Evolutionary conservation across 306 rosid genomes (phyloP).

Genomic region (Fragaria iinumae): DNA sequence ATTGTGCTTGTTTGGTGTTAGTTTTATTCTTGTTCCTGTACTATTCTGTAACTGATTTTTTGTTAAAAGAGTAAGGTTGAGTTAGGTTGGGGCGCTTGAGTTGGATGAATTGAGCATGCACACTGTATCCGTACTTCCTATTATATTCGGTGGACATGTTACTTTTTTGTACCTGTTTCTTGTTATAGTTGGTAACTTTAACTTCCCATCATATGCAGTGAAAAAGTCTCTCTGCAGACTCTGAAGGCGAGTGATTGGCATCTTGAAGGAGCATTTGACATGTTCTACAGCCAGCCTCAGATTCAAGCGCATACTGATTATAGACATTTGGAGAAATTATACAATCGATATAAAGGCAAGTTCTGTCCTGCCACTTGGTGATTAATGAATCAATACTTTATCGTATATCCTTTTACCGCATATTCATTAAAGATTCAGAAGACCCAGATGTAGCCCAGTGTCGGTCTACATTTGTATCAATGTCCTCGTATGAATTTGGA

Average conservation of each 20-base stretch:
- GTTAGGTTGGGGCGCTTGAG: neutral
- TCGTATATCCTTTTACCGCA: neutral
- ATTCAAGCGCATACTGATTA: conserved; percentile 66
- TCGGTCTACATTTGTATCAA: neutral
- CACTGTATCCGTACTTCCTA: neutral
- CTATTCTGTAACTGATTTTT: neutral
- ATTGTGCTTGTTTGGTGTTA: neutral
- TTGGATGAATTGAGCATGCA: neutral
- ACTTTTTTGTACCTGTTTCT: neutral
- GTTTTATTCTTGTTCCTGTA: conserved; percentile 2
- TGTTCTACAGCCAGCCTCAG: conserved; percentile 93
- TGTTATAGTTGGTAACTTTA: neutral
- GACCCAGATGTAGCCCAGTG: too few relatives aligned
- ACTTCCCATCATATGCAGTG: conserved; percentile 48
- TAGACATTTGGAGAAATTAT: conserved; percentile 95
- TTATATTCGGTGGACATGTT: neutral
- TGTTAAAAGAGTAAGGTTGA: neutral
- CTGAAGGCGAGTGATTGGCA: conserved; percentile 95
- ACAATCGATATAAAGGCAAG: conserved; percentile 95
- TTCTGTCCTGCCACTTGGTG: conserved; percentile 11
- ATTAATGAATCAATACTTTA: neutral
- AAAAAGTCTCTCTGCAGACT: conserved; percentile 77
- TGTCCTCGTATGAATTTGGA: neutral
- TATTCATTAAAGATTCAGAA: too few relatives aligned
- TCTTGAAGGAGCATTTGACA: conserved; percentile 98